These are phyloP conservation scores for Boletus patriciae DNA, from an alignment of 768 basidiomycete species.

Conservation along the genomic window DNA sequence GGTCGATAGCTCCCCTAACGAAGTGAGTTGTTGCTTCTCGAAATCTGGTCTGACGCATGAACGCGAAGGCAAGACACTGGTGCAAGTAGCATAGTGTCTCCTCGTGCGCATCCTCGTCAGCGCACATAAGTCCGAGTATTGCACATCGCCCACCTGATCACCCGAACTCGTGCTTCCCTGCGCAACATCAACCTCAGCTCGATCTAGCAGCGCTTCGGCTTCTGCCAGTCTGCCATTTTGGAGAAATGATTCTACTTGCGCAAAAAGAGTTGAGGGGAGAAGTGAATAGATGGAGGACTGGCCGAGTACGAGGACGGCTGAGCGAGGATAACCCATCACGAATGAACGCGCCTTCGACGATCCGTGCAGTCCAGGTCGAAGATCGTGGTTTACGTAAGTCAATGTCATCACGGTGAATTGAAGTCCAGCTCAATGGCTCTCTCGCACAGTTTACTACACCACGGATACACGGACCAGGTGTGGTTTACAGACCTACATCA, in stretches of 20 bases:
- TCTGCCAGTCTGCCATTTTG: slow-evolving; percentile 64
- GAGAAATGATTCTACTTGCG: slow-evolving; percentile 69
- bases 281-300: slow-evolving; percentile 61
- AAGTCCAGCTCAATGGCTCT: not conserved
- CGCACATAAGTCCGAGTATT: not conserved
- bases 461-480: not conserved
- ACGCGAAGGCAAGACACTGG: slow-evolving; percentile 79
- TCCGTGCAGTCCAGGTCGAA: not conserved
- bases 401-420: no score
- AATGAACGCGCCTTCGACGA: not conserved
- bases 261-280: slow-evolving; percentile 67
- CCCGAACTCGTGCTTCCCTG: slow-evolving; percentile 9
- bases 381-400: slow-evolving; percentile 18
- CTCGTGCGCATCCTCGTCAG: slow-evolving; percentile 34
- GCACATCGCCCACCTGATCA: slow-evolving; percentile 11
- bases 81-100: slow-evolving; percentile 79
- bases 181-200: slow-evolving; percentile 40
- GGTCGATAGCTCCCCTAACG: slow-evolving; percentile 79
- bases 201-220: slow-evolving; percentile 60
- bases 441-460: not conserved
- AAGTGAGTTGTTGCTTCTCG: slow-evolving; percentile 80
- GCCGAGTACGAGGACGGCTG: slow-evolving; percentile 65
- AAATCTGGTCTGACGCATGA: slow-evolving; percentile 77
- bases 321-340: slow-evolving; percentile 53
- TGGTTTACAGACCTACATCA: not conserved